These are phyloP conservation scores for Neospermospora avenae DNA, from an alignment of 2,329 filamentous ascomycete genomes.

Conservation along the genomic window DNA sequence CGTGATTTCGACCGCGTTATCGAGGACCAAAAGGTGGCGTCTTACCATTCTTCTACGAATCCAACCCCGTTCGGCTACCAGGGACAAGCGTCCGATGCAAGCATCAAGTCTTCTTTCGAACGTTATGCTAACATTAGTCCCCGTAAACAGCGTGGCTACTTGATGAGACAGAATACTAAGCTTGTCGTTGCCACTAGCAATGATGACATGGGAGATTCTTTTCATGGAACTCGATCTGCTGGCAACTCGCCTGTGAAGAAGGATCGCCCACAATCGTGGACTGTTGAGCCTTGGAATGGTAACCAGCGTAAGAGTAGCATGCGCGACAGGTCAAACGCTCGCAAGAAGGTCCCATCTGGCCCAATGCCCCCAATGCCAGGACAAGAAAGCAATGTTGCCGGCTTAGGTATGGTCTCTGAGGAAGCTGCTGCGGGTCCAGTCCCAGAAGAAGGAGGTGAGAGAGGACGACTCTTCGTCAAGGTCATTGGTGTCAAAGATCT, in stretches of 20 bases:
- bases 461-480: conserved; percentile 93
- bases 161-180: conserved; percentile 98
- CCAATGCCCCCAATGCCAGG: conserved; percentile 81
- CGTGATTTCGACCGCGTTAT: conserved; percentile 94
- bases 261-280: conserved; percentile 85
- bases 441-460: conserved; percentile 76
- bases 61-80: conserved; percentile 22
- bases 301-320: conserved; percentile 65
- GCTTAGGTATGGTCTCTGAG: conserved; percentile 64
- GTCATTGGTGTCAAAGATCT: conserved; percentile 98
- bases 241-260: conserved; percentile 71
- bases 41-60: conserved; percentile 35
- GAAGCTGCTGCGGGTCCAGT: conserved; percentile 46
- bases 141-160: conserved; percentile 84
- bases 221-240: conserved; percentile 53
- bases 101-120: conserved; percentile 9
- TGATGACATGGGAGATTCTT: conserved; percentile 59
- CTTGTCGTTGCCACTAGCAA: conserved; percentile 82
- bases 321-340: conserved; percentile 54
- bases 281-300: conserved; percentile 94
- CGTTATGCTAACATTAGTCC: conserved; percentile 59
- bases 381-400: conserved; percentile 71
- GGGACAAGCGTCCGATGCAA: conserved; percentile 46
- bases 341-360: conserved; percentile 43
- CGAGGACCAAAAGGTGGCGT: conserved; percentile 91